phyloP scores from a whole-genome alignment of 2,329 filamentous ascomycete genomes.

The Neofusicoccum umdonicola region DNA sequence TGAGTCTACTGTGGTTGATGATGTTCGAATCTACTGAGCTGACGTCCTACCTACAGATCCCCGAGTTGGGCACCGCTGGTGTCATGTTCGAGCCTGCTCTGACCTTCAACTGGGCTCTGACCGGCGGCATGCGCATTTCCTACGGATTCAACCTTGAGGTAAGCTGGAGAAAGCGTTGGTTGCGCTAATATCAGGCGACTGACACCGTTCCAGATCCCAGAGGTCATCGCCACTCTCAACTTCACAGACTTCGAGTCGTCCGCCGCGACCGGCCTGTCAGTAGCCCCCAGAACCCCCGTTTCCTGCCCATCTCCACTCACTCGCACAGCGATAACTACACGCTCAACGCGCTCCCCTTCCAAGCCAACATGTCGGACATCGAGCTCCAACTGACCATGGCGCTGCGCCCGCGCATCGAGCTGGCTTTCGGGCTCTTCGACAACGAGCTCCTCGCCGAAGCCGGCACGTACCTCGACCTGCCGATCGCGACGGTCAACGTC shows the following conservation, averaged over 20 bases:
- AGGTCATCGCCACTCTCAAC: conserved; percentile 4
- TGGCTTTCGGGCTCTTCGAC: conserved; percentile 35
- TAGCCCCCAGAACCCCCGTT: background rate
- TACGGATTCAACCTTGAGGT: conserved; percentile 39
- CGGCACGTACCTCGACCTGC: conserved; percentile 31
- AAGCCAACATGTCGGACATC: conserved; percentile 27
- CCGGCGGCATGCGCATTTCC: conserved; percentile 30
- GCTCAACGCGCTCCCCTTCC: conserved; percentile 34
- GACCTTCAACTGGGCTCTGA: conserved; percentile 28
- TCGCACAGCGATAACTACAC: conserved; percentile 21
- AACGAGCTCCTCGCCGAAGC: conserved; percentile 28
- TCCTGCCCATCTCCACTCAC: background rate
- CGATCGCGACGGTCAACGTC: conserved; percentile 18
- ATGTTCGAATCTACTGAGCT: background rate
- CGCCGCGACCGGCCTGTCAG: background rate
- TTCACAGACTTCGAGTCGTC: conserved; percentile 8
- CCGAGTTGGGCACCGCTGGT: conserved; percentile 36
- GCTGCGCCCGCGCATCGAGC: conserved; percentile 34
- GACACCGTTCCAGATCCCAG: background rate
- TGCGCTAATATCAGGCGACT: background rate
- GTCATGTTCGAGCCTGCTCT: conserved; percentile 33
- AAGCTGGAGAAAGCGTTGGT: background rate
- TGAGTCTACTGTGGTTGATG: background rate
- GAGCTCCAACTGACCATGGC: conserved; percentile 29
- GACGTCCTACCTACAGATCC: conserved; percentile 23